A percentile compares a stretch with the other conserved stretches of the same genome.
These are phyloP conservation scores for Eragrostis curvula DNA, from an alignment of 176 grass and related monocot species.

Conservation along the genomic window DNA sequence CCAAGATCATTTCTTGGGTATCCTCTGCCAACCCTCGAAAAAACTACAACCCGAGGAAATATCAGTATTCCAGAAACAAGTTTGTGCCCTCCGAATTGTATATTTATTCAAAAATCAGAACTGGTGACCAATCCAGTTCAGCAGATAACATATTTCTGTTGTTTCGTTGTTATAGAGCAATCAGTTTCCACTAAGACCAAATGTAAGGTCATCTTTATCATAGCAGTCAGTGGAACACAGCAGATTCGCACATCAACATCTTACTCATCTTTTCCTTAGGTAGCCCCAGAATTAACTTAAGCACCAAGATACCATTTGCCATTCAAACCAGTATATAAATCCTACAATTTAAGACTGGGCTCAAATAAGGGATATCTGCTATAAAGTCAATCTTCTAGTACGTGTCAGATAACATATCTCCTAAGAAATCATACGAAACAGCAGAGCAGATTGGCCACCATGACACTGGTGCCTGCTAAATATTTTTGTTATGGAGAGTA, in stretches of 20 bases:
- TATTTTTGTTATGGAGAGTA: not conserved
- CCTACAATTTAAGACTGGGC: not conserved
- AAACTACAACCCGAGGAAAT: not conserved
- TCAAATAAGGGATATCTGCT: constrained; percentile 1
- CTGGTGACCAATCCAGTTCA: not conserved
- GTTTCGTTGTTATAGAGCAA: not conserved
- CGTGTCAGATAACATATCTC: not conserved
- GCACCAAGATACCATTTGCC: not conserved
- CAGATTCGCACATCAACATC: not conserved
- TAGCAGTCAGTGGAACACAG: not conserved
- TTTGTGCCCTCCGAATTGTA: not conserved
- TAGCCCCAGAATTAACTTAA: not conserved
- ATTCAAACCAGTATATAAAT: constrained; percentile 2
- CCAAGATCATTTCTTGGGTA: not conserved
- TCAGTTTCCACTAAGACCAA: not conserved
- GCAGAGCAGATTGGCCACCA: not conserved
- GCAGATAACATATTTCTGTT: not conserved
- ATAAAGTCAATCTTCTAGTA: constrained; percentile 14
- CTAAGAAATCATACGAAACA: not conserved
- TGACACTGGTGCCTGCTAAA: not conserved
- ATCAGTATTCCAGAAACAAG: not conserved
- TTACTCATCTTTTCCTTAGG: constrained; percentile 1
- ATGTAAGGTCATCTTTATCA: constrained; percentile 1
- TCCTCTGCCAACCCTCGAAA: not conserved
- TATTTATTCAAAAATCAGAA: not conserved